phyloP scores from a whole-genome alignment of 345 rosid species.

The Acer campestre region DNA sequence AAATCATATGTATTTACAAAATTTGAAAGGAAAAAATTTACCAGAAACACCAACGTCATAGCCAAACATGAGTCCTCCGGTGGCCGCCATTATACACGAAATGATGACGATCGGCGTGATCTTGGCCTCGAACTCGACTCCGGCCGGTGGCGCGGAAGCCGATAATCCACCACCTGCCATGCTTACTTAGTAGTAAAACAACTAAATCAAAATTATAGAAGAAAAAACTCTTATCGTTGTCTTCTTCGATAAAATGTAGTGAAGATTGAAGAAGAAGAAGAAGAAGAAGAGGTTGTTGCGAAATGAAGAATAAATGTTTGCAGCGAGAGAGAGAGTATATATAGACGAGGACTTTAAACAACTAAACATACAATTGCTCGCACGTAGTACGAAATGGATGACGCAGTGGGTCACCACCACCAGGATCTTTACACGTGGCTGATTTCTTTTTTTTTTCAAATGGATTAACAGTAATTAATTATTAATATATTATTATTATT shows the following conservation, averaged over 20 bases:
- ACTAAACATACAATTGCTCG: not conserved
- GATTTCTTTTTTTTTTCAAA: not conserved
- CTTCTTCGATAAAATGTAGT: not conserved
- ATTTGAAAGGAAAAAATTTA: slow-evolving; percentile 21
- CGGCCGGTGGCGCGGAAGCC: slow-evolving; percentile 44
- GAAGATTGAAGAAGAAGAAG: not conserved
- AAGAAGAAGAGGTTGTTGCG: not conserved
- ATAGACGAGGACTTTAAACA: slow-evolving; percentile 2
- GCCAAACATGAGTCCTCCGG: slow-evolving; percentile 98
- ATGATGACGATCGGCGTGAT: slow-evolving; percentile 87
- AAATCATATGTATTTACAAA: not conserved
- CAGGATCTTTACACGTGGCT: slow-evolving; percentile 39
- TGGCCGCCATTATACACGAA: slow-evolving; percentile 94
- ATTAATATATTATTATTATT: not conserved
- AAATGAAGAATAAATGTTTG: not conserved
- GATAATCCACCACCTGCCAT: slow-evolving; percentile 85
- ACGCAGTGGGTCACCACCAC: slow-evolving; percentile 28
- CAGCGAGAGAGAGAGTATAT: slow-evolving; percentile 16
- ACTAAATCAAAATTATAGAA: not conserved
- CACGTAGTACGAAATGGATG: too few relatives aligned
- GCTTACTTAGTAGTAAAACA: not conserved
- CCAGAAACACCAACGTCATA: slow-evolving; percentile 95
- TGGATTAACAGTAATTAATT: not conserved
- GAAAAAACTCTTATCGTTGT: not conserved
- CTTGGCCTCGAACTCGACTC: slow-evolving; percentile 86